Conservation (phyloP, 202 grass and related monocot species). For the Setaria viridis region DNA sequence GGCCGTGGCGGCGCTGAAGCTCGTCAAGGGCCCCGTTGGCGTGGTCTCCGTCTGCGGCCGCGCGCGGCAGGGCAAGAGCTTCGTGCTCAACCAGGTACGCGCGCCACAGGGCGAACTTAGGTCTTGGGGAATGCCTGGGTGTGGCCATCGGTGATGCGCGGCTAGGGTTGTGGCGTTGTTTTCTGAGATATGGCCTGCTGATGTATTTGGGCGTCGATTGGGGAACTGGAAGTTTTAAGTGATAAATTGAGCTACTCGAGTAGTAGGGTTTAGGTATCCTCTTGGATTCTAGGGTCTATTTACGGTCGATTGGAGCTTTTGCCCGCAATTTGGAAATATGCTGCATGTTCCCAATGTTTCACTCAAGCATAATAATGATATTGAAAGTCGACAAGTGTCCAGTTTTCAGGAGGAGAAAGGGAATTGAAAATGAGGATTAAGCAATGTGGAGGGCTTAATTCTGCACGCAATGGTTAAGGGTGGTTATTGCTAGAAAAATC, state of each 20-base stretch:
- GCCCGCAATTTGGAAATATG: background rate
- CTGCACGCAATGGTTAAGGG: background rate
- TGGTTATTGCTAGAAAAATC: background rate
- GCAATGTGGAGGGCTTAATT: constrained; percentile 1
- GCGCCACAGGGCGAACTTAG: background rate
- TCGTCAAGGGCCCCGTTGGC: constrained; percentile 89
- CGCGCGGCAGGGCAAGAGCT: constrained; percentile 99
- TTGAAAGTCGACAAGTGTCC: background rate
- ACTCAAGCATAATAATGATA: background rate
- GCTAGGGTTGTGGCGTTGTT: constrained; percentile 33
- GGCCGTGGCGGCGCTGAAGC: constrained; percentile 84
- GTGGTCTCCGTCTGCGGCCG: constrained; percentile 94
- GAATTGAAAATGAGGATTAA: background rate
- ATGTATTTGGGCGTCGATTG: background rate
- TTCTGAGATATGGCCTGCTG: constrained; percentile 12
- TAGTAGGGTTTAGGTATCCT: background rate
- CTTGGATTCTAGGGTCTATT: constrained; percentile 38
- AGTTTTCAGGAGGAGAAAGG: background rate
- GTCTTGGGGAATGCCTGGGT: background rate
- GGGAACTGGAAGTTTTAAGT: background rate
- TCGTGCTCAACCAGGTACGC: constrained; percentile 93
- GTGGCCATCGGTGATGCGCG: background rate
- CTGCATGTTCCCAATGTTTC: background rate
- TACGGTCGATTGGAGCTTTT: background rate
- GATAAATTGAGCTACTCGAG: background rate